Evolutionary conservation across 208 protist genomes (phyloP), one percentile per base, ranked within the genome.

Genomic region (Acanthamoeba lenticulata): DNA sequence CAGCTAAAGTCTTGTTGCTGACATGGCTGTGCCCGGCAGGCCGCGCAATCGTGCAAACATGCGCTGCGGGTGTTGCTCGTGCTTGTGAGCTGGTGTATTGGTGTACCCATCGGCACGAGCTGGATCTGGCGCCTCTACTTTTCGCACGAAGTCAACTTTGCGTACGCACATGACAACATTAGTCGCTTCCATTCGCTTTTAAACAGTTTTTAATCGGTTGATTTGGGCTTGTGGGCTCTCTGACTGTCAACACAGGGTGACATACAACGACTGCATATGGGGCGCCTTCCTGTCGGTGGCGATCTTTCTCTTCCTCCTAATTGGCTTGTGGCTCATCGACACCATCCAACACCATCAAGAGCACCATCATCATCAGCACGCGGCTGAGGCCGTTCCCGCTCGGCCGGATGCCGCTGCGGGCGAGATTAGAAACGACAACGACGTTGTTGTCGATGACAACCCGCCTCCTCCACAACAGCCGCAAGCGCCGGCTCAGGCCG

Each of bases 61-160:
- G n/a, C 24, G 36, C 24, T 79, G 9, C 21, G 86, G 74, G 21
- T 74, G 6, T 21, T 67, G 32, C 29, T 74, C 6, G 52, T 74
- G 57, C 7, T 3, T 47, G 44, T 47, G 3, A 29, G 13, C 4
- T 92, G 86, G 86, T n/a, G 72, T 24, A 27, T 69, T 4, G 60
- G 4, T n/a, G 29, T 74, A 5, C 86, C 86, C 32, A 24, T 92
- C 36, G 47, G 32, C 32, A 92, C 86, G 6, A 52, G 57, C 38
- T 92, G 86, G 86, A 74, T 92, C 42, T 92, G 86, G 86, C 86
- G 86, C 7, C 49, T 17, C 86, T 92, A 77, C 60, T 92, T 92
- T 34, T 52, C 19, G 11, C 3, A n/a, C 27, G 45, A 42, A 5
- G 42, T 92, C 38, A 6, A 92, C 6, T n/a, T 34, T n/a, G 5